Conservation (phyloP, 306 rosid genomes). For the Canavalia ensiformis region DNA sequence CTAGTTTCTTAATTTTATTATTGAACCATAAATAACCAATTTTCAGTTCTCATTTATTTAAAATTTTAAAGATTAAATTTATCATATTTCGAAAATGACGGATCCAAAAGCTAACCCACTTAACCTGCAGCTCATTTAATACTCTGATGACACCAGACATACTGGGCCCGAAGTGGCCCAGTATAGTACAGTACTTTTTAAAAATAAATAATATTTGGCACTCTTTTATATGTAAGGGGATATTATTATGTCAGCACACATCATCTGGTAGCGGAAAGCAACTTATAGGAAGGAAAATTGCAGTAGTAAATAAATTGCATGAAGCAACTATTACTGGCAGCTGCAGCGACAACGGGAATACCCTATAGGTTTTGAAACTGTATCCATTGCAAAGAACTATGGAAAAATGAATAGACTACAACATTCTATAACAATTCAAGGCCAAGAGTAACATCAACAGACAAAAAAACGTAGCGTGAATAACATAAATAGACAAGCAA, state of each 20-base stretch:
- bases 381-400: conserved; percentile 5
- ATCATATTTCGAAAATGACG: too few relatives aligned
- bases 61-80: too few relatives aligned
- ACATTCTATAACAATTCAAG: neutral
- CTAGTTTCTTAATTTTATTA: too few relatives aligned
- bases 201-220: neutral
- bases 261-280: neutral
- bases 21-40: too few relatives aligned
- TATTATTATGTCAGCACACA: neutral
- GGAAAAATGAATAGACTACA: neutral
- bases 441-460: neutral
- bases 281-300: too few relatives aligned
- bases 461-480: neutral
- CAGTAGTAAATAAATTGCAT: neutral
- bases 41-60: too few relatives aligned
- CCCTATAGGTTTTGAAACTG: neutral
- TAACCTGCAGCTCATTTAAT: too few relatives aligned
- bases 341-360: neutral
- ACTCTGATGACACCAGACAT: too few relatives aligned
- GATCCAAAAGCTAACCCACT: too few relatives aligned
- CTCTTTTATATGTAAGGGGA: neutral
- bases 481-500: neutral
- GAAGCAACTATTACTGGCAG: neutral
- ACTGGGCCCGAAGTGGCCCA: too few relatives aligned
- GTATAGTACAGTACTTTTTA: neutral